These are phyloP conservation scores for Physcomitrellopsis africana DNA, from an alignment of 225 moss, liverwort and hornwort species.

Conservation along the genomic window DNA sequence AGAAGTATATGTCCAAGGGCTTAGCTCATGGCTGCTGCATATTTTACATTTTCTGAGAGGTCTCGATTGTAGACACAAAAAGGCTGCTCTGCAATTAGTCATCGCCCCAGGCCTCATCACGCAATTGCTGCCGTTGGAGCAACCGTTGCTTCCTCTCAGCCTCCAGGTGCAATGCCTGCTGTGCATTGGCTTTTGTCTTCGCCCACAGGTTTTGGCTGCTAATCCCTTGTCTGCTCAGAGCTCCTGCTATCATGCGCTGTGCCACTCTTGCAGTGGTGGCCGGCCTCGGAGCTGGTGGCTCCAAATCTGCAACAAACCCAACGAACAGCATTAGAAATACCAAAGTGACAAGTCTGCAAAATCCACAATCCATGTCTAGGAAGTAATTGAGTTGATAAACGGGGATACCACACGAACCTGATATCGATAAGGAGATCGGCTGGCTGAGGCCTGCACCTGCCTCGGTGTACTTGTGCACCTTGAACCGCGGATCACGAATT, in stretches of 20 bases:
- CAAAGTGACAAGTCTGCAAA: not conserved
- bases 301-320: slow-evolving; percentile 56
- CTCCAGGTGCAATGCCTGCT: slow-evolving; percentile 77
- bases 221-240: slow-evolving; percentile 76
- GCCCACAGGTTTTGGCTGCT: slow-evolving; percentile 62
- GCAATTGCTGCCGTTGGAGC: slow-evolving; percentile 75
- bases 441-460: slow-evolving; percentile 43
- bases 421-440: slow-evolving; percentile 35
- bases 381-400: slow-evolving; percentile 10
- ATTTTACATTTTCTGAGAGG: too few relatives aligned
- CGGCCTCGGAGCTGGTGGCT: slow-evolving; percentile 78
- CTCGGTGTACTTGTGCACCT: slow-evolving; percentile 63
- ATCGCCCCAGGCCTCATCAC: slow-evolving; percentile 95
- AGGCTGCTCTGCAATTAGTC: slow-evolving; percentile 43
- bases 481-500: slow-evolving; percentile 72
- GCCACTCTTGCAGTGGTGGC: slow-evolving; percentile 85
- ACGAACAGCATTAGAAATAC: too few relatives aligned
- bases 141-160: slow-evolving; percentile 76
- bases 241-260: slow-evolving; percentile 97
- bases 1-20: too few relatives aligned
- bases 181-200: slow-evolving; percentile 57
- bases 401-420: slow-evolving; percentile 33
- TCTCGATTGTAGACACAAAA: not conserved
- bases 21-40: too few relatives aligned
- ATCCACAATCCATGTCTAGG: not conserved